A percentile compares a stretch with the other conserved stretches of the same genome.
Evolutionary conservation across 129 eudicot genomes (phyloP).

Genomic region (Dittrichia graveolens): DNA sequence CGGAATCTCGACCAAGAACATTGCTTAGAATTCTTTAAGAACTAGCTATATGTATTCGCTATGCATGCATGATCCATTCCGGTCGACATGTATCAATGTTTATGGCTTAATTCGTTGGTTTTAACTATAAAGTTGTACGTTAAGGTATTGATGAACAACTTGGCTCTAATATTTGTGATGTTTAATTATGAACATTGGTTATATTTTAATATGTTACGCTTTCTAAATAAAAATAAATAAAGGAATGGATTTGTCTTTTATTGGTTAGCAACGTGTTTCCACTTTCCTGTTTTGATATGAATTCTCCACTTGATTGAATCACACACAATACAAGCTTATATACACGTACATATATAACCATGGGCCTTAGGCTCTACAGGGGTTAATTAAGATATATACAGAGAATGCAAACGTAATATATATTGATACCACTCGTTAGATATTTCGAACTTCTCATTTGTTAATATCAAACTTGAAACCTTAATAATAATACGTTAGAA

Average conservation of each 20-base stretch:
- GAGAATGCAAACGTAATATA: no score
- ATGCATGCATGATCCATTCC: background rate
- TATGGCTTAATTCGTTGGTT: background rate
- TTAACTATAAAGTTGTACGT: background rate
- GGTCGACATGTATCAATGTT: background rate
- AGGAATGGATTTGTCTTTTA: background rate
- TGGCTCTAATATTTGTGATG: background rate
- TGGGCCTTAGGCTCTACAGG: no score
- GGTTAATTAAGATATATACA: no score
- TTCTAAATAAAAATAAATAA: background rate
- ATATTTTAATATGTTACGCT: background rate
- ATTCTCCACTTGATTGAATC: no score
- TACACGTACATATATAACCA: no score
- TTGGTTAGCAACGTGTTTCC: no score
- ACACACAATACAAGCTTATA: no score
- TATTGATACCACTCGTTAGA: no score
- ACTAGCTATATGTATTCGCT: conserved; percentile 26
- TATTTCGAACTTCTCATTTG: no score
- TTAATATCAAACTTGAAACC: no score
- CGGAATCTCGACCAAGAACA: conserved; percentile 72
- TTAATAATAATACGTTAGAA: no score
- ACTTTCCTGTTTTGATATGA: no score
- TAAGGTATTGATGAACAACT: background rate
- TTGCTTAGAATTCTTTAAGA: conserved; percentile 81
- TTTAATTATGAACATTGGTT: background rate